These are phyloP conservation scores for Drechslerella dactyloides DNA, from an alignment of 2,329 filamentous ascomycete genomes.

Conservation along the genomic window DNA sequence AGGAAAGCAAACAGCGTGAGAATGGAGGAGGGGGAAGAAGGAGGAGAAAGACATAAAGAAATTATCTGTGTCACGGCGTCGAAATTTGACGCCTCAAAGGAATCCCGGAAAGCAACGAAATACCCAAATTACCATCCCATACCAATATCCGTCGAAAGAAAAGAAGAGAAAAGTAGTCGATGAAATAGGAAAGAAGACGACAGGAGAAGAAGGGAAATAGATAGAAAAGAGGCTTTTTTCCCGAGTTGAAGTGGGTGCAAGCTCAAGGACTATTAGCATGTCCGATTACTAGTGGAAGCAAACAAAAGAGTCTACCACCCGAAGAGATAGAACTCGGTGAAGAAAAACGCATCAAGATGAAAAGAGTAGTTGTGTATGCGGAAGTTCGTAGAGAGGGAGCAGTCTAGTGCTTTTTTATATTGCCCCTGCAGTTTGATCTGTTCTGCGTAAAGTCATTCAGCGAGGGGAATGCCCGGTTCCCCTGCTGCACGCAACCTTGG, in stretches of 20 bases:
- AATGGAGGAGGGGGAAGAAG: not conserved
- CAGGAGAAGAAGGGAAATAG: not conserved
- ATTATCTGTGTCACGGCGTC: conserved; percentile 4
- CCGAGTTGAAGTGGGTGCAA: not conserved
- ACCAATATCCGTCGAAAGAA: not conserved
- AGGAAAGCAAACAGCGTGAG: conserved; percentile 23
- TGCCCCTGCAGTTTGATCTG: not conserved
- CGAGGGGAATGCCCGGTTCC: not conserved
- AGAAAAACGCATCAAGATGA: not conserved
- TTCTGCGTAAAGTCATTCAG: not conserved
- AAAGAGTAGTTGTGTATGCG: not conserved
- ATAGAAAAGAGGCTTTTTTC: not conserved
- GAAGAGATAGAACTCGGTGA: not conserved
- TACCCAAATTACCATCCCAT: conserved; percentile 22
- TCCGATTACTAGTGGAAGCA: not conserved
- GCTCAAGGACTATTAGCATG: not conserved
- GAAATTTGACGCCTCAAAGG: conserved; percentile 23
- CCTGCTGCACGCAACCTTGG: not conserved
- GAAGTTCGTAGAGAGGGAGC: not conserved
- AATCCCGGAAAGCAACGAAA: conserved; percentile 26
- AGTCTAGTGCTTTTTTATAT: not conserved
- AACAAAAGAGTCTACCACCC: conserved; percentile 5
- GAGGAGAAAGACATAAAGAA: not conserved
- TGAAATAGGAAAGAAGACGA: not conserved
- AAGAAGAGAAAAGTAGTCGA: not conserved